Conservation (phyloP, 495 filamentous ascomycete species). For the Saxispiralis lemnorum region DNA sequence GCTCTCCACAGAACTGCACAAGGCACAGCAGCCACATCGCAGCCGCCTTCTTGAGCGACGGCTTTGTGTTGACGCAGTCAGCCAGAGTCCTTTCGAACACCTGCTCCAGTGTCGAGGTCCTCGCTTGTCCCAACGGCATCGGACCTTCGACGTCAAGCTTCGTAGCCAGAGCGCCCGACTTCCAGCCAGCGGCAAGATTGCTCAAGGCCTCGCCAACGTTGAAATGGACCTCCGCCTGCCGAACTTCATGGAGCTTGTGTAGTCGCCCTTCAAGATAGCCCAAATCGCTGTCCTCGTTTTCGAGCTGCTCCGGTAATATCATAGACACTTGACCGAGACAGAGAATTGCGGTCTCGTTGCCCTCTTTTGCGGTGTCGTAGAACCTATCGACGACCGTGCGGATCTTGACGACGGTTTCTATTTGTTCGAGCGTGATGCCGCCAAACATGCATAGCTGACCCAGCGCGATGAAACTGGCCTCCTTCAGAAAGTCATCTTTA, state of each 20-base stretch:
- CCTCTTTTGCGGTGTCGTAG: constrained; percentile 48
- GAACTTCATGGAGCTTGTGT: constrained; percentile 61
- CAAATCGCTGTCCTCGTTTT: constrained; percentile 20
- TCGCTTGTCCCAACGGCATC: constrained; percentile 15
- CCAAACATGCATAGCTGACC: constrained; percentile 59
- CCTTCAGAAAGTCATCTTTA: constrained; percentile 38
- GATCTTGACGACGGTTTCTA: constrained; percentile 26
- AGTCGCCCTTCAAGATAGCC: constrained; percentile 40
- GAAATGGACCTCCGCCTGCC: constrained; percentile 73
- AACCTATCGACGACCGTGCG: constrained; percentile 40
- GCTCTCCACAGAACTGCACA: constrained; percentile 76
- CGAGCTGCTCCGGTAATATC: constrained; percentile 29
- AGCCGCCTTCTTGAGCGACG: constrained; percentile 69
- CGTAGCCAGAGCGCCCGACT: constrained; percentile 41
- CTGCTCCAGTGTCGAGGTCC: constrained; percentile 31
- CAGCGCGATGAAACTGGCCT: constrained; percentile 45
- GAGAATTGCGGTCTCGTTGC: constrained; percentile 62
- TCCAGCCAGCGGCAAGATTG: constrained; percentile 62
- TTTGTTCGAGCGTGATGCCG: constrained; percentile 28
- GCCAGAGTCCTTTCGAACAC: constrained; percentile 50
- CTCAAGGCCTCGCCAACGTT: constrained; percentile 71
- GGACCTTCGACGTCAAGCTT: constrained; percentile 43
- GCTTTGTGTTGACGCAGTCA: constrained; percentile 67
- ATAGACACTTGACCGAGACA: constrained; percentile 52
- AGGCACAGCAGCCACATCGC: constrained; percentile 84